A percentile compares a stretch with the other conserved stretches of the same genome.
These are phyloP conservation scores for Flaveria sonorensis DNA, from an alignment of 129 eudicot species.

Conservation along the genomic window DNA sequence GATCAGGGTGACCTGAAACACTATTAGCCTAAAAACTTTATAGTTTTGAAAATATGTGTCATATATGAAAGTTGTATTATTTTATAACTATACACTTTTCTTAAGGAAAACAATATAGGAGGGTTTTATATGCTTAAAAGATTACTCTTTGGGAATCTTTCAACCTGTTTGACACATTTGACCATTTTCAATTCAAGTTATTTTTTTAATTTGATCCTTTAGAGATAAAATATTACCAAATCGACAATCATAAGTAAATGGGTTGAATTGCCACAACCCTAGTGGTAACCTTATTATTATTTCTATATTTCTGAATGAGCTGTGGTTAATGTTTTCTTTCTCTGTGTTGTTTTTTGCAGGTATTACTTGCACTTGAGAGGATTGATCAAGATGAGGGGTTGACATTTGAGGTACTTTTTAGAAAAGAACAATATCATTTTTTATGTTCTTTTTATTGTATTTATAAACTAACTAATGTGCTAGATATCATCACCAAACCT, in stretches of 20 bases:
- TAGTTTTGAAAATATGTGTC: background rate
- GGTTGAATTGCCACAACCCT: background rate
- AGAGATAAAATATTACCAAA: background rate
- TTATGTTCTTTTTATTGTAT: background rate
- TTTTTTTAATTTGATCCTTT: background rate
- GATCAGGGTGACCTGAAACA: background rate
- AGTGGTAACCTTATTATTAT: background rate
- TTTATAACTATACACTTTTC: background rate
- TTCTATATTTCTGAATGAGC: background rate
- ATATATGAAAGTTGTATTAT: background rate
- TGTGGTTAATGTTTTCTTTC: slow-evolving; percentile 2
- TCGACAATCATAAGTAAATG: background rate
- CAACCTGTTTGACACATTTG: background rate
- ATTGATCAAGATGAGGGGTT: slow-evolving; percentile 80
- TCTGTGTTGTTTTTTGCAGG: slow-evolving; percentile 41
- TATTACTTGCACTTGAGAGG: slow-evolving; percentile 76
- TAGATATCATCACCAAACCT: background rate
- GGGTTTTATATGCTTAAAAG: background rate
- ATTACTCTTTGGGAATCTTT: background rate
- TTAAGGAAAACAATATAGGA: background rate
- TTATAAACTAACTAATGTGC: background rate
- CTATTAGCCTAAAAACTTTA: background rate
- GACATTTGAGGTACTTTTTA: slow-evolving; percentile 64
- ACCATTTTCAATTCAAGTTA: background rate
- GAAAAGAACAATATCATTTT: background rate